These are phyloP conservation scores for Cucumis sativus DNA, from an alignment of 306 rosid species.

Conservation along the genomic window Cucumber_9930_V3 NC_026656.2:7785001-7785500, in stretches of 20 bases:
- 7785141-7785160: constrained; percentile 80
- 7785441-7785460: no score
- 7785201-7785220: neutral
- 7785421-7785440: constrained; percentile 20
- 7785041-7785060: neutral
- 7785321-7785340: constrained; percentile 61
- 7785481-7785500: neutral
- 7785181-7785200: constrained; percentile 28
- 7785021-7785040: neutral
- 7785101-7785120: constrained; percentile 97
- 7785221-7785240: neutral
- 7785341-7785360: constrained; percentile 91
- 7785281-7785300: constrained; percentile 37
- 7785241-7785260: neutral
- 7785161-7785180: constrained; percentile 91
- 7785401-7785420: constrained; percentile 35
- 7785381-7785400: constrained; percentile 86
- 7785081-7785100: neutral
- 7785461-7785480: neutral
- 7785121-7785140: constrained; percentile 91
- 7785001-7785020: constrained; percentile 23
- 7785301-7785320: constrained; percentile 91
- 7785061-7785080: neutral
- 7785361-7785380: constrained; percentile 89
- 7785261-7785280: neutral